Evolutionary conservation across 495 filamentous ascomycete species (phyloP).

Genomic region (Cairneyella variabilis): DNA sequence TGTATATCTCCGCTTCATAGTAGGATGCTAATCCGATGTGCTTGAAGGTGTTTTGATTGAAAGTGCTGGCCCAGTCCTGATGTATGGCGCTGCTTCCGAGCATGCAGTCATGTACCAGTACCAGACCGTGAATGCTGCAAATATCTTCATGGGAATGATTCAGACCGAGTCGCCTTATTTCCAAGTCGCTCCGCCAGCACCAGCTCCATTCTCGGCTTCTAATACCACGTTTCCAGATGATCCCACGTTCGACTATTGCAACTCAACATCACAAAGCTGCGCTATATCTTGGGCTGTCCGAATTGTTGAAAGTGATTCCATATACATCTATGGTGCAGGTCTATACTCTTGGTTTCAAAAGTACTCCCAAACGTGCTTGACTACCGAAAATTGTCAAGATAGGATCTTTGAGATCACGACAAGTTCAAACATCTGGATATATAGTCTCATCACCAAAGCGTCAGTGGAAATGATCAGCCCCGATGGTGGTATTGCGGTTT

Average conservation of each 20-base stretch:
- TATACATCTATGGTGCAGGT: slow-evolving; percentile 65
- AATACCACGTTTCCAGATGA: slow-evolving; percentile 45
- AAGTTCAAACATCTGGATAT: not conserved
- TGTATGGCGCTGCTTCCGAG: slow-evolving; percentile 70
- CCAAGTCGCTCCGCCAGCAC: slow-evolving; percentile 58
- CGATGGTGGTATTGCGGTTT: too few relatives aligned
- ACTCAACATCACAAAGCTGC: slow-evolving; percentile 53
- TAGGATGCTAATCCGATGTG: not conserved
- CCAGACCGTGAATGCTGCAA: slow-evolving; percentile 27
- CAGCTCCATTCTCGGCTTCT: slow-evolving; percentile 53
- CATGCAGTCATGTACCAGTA: slow-evolving; percentile 56
- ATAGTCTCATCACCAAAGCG: not conserved
- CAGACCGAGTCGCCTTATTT: slow-evolving; percentile 81
- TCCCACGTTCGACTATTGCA: slow-evolving; percentile 48
- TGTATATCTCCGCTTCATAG: too few relatives aligned
- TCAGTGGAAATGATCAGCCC: too few relatives aligned
- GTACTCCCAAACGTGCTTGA: slow-evolving; percentile 37
- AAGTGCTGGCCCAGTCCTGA: slow-evolving; percentile 52
- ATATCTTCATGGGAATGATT: slow-evolving; percentile 68
- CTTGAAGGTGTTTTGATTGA: slow-evolving; percentile 41
- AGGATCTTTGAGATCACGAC: not conserved
- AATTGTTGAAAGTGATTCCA: slow-evolving; percentile 50
- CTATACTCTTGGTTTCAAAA: slow-evolving; percentile 63
- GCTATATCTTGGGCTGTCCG: slow-evolving; percentile 36
- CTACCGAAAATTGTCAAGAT: slow-evolving; percentile 31